phyloP scores from a whole-genome alignment of 768 basidiomycete species.

The Pisolithus tinctorius region DNA sequence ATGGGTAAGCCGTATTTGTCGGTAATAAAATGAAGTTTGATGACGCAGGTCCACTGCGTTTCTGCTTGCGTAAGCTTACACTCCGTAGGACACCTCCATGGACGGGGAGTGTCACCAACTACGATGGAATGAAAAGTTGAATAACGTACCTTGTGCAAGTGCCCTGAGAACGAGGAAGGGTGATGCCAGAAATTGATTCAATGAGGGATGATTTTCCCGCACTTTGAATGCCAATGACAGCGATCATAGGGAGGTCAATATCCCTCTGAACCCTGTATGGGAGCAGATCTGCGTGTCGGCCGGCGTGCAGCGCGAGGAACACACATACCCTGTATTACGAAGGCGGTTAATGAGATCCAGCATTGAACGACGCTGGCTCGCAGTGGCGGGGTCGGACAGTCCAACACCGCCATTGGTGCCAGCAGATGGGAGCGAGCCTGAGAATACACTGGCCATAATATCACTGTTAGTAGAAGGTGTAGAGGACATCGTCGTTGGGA shows the following conservation, averaged over 20 bases:
- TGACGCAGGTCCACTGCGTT: conserved; percentile 42
- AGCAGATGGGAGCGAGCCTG: too few species aligned
- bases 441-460: too few species aligned
- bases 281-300: neutral
- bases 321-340: conserved; percentile 51
- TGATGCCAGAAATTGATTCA: conserved; percentile 69
- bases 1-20: conserved; percentile 33
- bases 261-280: conserved; percentile 53
- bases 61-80: conserved; percentile 41
- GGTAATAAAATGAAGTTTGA: conserved; percentile 41
- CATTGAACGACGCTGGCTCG: conserved; percentile 39
- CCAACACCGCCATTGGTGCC: conserved; percentile 32
- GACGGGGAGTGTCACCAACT: neutral
- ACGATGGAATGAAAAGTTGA: neutral
- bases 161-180: conserved; percentile 61
- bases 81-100: conserved; percentile 48
- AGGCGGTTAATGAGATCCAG: conserved; percentile 56
- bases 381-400: conserved; percentile 41
- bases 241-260: conserved; percentile 68
- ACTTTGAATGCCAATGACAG: conserved; percentile 66
- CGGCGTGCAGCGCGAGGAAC: neutral
- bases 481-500: too few species aligned
- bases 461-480: too few species aligned
- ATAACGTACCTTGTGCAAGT: conserved; percentile 60
- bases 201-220: conserved; percentile 76